Conservation (phyloP, 257 asterid genomes). For the Solanum appendiculatum region DNA sequence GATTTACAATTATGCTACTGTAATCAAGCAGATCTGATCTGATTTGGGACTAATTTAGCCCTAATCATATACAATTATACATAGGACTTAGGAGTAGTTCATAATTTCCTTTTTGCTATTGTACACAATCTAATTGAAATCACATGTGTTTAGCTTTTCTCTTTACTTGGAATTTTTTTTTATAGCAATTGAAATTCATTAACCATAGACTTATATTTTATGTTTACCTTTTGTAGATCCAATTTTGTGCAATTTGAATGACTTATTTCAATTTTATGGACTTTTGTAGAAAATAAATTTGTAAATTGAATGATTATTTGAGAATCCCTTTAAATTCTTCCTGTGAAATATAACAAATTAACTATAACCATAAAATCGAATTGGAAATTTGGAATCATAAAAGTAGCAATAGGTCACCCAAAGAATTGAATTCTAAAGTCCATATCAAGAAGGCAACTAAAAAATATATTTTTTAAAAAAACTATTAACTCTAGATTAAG, state of each 20-base stretch:
- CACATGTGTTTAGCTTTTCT: background rate
- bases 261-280: background rate
- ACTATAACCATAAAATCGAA: background rate
- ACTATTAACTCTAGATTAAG: background rate
- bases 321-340: background rate
- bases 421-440: background rate
- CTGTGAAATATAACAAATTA: too few species aligned
- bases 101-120: background rate
- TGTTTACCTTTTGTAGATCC: background rate
- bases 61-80: background rate
- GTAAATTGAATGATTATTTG: background rate
- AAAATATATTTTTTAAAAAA: background rate
- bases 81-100: background rate
- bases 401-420: background rate
- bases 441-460: background rate
- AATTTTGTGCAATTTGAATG: background rate
- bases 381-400: background rate
- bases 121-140: background rate
- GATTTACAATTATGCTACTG: background rate
- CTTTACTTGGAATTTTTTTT: background rate
- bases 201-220: background rate
- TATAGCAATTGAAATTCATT: background rate
- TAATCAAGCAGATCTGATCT: background rate
- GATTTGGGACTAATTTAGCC: background rate
- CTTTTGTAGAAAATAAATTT: background rate